Evolutionary conservation across 2,329 filamentous ascomycete species (phyloP).

Genomic region (Lecanicillium sp.): DNA sequence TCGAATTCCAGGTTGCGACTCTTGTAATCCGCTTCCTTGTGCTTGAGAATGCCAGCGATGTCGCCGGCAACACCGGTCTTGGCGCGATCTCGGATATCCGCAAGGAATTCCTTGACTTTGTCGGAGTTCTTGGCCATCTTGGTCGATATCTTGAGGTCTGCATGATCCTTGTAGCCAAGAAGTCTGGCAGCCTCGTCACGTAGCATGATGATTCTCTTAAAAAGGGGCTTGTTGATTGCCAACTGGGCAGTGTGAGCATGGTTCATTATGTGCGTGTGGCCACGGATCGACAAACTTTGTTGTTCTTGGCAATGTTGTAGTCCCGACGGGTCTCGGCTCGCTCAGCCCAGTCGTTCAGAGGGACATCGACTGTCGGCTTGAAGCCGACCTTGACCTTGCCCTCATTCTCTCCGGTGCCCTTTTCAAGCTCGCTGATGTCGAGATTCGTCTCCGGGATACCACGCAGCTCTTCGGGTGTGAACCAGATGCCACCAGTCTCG

Average conservation of each 20-base stretch:
- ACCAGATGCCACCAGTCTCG: slow-evolving; percentile 74
- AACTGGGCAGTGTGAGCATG: slow-evolving; percentile 35
- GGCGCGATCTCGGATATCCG: slow-evolving; percentile 61
- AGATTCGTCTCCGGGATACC: slow-evolving; percentile 69
- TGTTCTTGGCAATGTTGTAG: slow-evolving; percentile 70
- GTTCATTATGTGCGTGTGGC: too few relatives aligned
- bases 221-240: slow-evolving; percentile 65
- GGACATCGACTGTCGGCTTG: slow-evolving; percentile 79
- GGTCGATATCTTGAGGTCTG: slow-evolving; percentile 67
- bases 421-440: slow-evolving; percentile 56
- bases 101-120: slow-evolving; percentile 67
- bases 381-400: slow-evolving; percentile 71
- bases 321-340: slow-evolving; percentile 62
- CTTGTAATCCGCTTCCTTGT: slow-evolving; percentile 67
- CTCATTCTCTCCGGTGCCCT: slow-evolving; percentile 65
- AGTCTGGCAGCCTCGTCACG: slow-evolving; percentile 74
- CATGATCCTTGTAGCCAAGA: slow-evolving; percentile 71
- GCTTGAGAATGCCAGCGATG: slow-evolving; percentile 59
- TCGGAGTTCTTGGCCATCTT: slow-evolving; percentile 79
- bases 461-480: slow-evolving; percentile 65
- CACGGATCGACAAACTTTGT: slow-evolving; percentile 57
- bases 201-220: slow-evolving; percentile 67
- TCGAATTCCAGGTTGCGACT: slow-evolving; percentile 55
- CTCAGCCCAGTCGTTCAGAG: slow-evolving; percentile 69
- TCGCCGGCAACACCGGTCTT: slow-evolving; percentile 65